Evolutionary conservation across 2,329 filamentous ascomycete genomes (phyloP).

Genomic region (Penicillium nordicum): DNA sequence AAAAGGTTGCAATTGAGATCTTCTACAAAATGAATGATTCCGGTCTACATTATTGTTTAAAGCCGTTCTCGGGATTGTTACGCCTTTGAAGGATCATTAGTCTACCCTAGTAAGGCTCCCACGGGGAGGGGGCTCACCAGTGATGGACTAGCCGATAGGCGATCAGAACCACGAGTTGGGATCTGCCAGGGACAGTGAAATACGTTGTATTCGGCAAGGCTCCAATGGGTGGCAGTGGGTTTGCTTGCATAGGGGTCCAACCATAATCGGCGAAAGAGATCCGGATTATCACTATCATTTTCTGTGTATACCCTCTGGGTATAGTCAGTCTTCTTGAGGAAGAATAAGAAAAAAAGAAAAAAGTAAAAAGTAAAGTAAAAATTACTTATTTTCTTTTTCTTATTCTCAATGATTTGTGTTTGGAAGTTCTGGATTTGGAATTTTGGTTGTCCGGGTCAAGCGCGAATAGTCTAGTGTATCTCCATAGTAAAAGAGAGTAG

Average conservation of each 20-base stretch:
- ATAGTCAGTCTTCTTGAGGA: not conserved
- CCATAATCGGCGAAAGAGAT: conserved; percentile 18
- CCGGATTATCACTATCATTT: conserved; percentile 3
- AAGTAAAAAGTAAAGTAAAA: not conserved
- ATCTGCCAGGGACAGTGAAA: conserved; percentile 29
- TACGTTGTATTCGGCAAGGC: conserved; percentile 24
- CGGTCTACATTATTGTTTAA: not conserved
- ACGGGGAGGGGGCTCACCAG: not conserved
- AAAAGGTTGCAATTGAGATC: not conserved
- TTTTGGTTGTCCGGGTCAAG: conserved; percentile 9
- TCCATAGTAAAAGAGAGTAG: conserved; percentile 23
- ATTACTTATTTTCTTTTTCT: conserved; percentile 5
- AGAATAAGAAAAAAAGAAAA: too few relatives aligned
- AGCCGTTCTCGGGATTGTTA: not conserved
- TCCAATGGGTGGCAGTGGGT: conserved; percentile 26
- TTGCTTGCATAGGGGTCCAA: conserved; percentile 27
- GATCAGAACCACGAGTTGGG: conserved; percentile 30
- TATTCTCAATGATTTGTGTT: conserved; percentile 9
- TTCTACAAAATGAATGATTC: not conserved
- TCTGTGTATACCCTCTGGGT: not conserved
- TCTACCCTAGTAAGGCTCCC: conserved; percentile 6
- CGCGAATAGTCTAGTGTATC: conserved; percentile 7
- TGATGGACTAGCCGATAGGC: conserved; percentile 3
- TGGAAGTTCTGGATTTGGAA: conserved; percentile 6
- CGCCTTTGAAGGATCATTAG: not conserved